Evolutionary conservation across 805 yeast species (phyloP), one percentile per base, ranked within the genome.

Genomic region (Kuraishia hungarica): DNA sequence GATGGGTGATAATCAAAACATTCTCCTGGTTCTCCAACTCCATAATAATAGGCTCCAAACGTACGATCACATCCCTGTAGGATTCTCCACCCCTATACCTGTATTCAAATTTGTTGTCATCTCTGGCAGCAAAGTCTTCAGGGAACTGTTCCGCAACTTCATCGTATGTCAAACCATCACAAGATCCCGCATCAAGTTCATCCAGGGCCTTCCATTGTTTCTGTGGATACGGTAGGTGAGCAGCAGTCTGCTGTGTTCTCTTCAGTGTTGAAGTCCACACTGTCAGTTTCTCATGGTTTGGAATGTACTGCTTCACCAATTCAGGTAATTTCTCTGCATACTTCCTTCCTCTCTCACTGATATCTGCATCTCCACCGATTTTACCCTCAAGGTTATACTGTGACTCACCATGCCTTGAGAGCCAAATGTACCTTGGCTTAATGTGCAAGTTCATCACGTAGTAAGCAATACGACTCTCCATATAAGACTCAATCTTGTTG

Each of bases 11-110:
- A 57, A 94, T 93, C 67, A 94, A 77, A 53, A 94, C 91, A 68
- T 94, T 92, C 64, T 94, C 98, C 71, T 93, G 98, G 57, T 97
- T 84, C 72, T 94, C 99, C 60, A 94, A 78, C 70, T 94, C 99
- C 99, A 94, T 94, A 58, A 94, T 94, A 61, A 94, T 91, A 4
- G 99, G 99, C 68, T 94, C 99, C 55, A 94, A 76, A 56, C 99
- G 77, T 49, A 92, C 87, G 50, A 93, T 97, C 48, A 94, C 96
- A 64, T 94, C 99, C 56, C 97, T 81, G 70, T 94, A 94, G 3
- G 96, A 87, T 71, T 94, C 99, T 50, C 99, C 99, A 11, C 98
- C 98, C 49, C 97, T 81, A 70, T 94, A 94, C 54, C 99, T 80
- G 71, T 94, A 94, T 67, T 90, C 97, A 67, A 88, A 94, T 73